phyloP scores from a whole-genome alignment of 129 eudicot species.

The Logfia minima region DNA sequence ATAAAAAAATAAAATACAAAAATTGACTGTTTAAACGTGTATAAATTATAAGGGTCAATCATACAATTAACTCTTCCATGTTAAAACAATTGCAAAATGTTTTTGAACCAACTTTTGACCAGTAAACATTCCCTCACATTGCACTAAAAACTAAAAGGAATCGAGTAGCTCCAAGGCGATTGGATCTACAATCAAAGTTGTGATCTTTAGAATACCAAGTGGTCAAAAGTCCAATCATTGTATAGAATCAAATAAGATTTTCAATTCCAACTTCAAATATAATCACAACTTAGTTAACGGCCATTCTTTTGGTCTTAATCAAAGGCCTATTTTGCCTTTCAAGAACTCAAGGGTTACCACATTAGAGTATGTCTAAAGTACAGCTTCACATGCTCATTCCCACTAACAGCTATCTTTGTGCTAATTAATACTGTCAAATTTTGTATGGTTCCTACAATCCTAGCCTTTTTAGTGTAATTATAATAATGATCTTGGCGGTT shows the following conservation, averaged over 20 bases:
- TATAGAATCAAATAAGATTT: slow-evolving; percentile 25
- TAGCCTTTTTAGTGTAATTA: slow-evolving; percentile 19
- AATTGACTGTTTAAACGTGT: too few relatives aligned
- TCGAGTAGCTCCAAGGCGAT: slow-evolving; percentile 37
- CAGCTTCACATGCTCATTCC: slow-evolving; percentile 36
- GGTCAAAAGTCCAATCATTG: slow-evolving; percentile 18
- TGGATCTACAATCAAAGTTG: slow-evolving; percentile 24
- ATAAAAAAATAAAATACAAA: too few relatives aligned
- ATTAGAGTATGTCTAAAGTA: slow-evolving; percentile 29
- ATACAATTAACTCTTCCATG: too few relatives aligned
- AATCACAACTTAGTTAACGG: slow-evolving; percentile 1
- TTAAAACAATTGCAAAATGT: background rate
- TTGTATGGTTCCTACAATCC: slow-evolving; percentile 23
- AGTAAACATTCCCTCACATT: slow-evolving; percentile 25
- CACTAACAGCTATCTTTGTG: slow-evolving; percentile 35
- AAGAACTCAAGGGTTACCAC: slow-evolving; percentile 27
- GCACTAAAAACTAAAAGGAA: slow-evolving; percentile 23
- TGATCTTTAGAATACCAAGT: slow-evolving; percentile 23
- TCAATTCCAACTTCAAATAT: background rate
- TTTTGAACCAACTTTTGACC: slow-evolving; percentile 30
- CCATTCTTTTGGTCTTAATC: slow-evolving; percentile 14
- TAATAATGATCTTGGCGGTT: slow-evolving; percentile 26
- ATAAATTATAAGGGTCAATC: too few relatives aligned
- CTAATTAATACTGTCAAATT: slow-evolving; percentile 25
- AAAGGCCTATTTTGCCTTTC: slow-evolving; percentile 36